Evolutionary conservation across 2,329 filamentous ascomycete genomes (phyloP).

Genomic region (Cryoendolithus antarcticus): DNA sequence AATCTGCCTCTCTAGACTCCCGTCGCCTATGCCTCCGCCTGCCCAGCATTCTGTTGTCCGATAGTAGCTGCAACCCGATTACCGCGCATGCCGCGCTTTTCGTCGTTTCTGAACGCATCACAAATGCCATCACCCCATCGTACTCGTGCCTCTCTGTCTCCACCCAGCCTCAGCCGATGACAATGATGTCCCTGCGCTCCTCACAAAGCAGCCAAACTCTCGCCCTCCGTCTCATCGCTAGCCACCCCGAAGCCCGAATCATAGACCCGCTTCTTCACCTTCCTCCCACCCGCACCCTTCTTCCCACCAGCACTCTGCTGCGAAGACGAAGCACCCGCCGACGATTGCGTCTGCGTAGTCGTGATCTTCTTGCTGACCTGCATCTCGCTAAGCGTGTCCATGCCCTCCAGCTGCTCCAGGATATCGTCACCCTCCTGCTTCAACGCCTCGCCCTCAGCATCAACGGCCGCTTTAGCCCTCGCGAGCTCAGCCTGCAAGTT

Average conservation of each 20-base stretch:
- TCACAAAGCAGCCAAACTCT: not conserved
- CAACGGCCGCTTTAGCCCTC: slow-evolving; percentile 12
- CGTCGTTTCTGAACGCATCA: no score
- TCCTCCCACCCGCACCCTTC: slow-evolving; percentile 4
- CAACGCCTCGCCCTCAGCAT: slow-evolving; percentile 13
- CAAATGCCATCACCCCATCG: no score
- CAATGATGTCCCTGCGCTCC: no score
- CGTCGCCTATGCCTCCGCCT: no score
- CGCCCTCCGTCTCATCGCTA: slow-evolving; percentile 5
- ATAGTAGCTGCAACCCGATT: no score
- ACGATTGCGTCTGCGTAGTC: not conserved
- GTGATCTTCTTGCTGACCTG: slow-evolving; percentile 7
- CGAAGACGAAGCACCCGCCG: not conserved
- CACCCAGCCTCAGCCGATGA: no score
- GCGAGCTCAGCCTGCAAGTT: slow-evolving; percentile 20
- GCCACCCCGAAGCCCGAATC: slow-evolving; percentile 18
- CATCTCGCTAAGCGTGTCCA: slow-evolving; percentile 12
- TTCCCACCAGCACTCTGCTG: slow-evolving; percentile 3
- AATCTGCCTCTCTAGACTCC: no score
- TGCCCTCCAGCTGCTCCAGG: slow-evolving; percentile 14
- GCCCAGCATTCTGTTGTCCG: no score
- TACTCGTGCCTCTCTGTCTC: no score
- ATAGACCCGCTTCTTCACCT: slow-evolving; percentile 13
- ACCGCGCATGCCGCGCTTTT: no score
- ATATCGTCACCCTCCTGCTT: slow-evolving; percentile 8